Percentiles rank a stretch among this genome's conserved stretches.
phyloP scores from a whole-genome alignment of 768 basidiomycete species.

The Coprinopsis sp. region DNA sequence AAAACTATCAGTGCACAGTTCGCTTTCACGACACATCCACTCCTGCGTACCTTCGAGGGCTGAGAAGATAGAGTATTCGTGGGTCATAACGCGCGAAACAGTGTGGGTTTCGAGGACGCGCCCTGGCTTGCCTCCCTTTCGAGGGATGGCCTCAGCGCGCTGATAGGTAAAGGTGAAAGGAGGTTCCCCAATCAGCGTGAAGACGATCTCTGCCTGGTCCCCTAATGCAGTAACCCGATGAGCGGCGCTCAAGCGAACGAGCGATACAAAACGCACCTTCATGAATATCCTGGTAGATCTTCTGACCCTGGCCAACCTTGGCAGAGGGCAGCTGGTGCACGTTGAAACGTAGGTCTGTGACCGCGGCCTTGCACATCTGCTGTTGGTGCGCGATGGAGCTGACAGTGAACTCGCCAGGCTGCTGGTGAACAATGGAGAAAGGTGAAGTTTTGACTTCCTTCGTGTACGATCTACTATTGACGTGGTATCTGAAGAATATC shows the following conservation, averaged over 20 bases:
- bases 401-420: constrained; percentile 80
- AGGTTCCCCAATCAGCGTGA: constrained; percentile 84
- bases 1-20: not conserved
- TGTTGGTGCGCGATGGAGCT: constrained; percentile 89
- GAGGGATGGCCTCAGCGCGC: constrained; percentile 63
- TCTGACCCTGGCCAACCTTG: constrained; percentile 81
- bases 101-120: constrained; percentile 92
- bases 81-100: constrained; percentile 68
- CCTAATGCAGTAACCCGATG: constrained; percentile 36
- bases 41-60: constrained; percentile 71
- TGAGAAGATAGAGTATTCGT: constrained; percentile 87
- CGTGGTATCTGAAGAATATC: constrained; percentile 59
- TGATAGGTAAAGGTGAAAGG: constrained; percentile 97
- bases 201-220: constrained; percentile 91
- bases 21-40: not conserved
- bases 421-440: constrained; percentile 81
- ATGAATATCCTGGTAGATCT: constrained; percentile 79
- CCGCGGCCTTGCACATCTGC: constrained; percentile 81
- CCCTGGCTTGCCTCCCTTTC: constrained; percentile 64
- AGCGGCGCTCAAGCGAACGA: not conserved
- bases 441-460: constrained; percentile 77
- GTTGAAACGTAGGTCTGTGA: constrained; percentile 66
- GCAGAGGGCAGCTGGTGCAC: constrained; percentile 87
- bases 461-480: constrained; percentile 68
- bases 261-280: constrained; percentile 54